Evolutionary conservation across 2,329 filamentous ascomycete species (phyloP), one percentile per base, ranked within the genome.

Genomic region (Trichoderma atrobrunneum): DNA sequence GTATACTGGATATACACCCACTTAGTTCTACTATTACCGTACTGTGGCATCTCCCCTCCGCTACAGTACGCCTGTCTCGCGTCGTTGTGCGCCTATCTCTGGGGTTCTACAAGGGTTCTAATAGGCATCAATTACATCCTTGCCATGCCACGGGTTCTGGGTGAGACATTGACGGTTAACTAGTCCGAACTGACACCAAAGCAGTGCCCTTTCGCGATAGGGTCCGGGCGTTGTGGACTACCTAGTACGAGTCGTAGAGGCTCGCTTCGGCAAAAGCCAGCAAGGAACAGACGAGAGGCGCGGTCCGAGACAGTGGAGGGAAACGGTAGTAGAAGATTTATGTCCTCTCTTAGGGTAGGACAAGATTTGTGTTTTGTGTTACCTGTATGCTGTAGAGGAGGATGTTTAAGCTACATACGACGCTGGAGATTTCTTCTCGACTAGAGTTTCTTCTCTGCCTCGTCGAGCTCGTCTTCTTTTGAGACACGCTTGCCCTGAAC

Each of bases 401-500:
- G 6, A 34, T 21, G 21, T n/a, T n/a, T 28, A 28, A n/a, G 16
- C 18, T 16, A 21, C 39, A 34, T 56, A 48, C 11, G 28, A 14
- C 1, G 18, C 8, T 11, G 1, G 10, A 30, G 28, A 8, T 2
- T 3, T 59, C 21, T n/a, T 32, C 3, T n/a, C 39, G n/a, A n/a
- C 48, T 48, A 70, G 21, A 70, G 57, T 4, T 72, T 72, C 56
- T 72, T 72, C 56, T 72, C 67, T n/a, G 77, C 68, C 54, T 85
- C 84, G 78, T 93, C 91, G 74, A 91, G 85, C 78, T 93, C 91
- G 73, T 91, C 93, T 80, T 98, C 95, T 16, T 71, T 74, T 30
- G 87, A 85, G 32, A 97, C 89, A 64, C 91, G 86, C 76, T 85
- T 86, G 3, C 95, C 95, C 76, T 94, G 83, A 6, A 97, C 91